Percentiles rank a stretch among this genome's conserved stretches.
These are phyloP conservation scores for Aspergillus funiculosus DNA, from an alignment of 495 filamentous ascomycete species.

Conservation along the genomic window DNA sequence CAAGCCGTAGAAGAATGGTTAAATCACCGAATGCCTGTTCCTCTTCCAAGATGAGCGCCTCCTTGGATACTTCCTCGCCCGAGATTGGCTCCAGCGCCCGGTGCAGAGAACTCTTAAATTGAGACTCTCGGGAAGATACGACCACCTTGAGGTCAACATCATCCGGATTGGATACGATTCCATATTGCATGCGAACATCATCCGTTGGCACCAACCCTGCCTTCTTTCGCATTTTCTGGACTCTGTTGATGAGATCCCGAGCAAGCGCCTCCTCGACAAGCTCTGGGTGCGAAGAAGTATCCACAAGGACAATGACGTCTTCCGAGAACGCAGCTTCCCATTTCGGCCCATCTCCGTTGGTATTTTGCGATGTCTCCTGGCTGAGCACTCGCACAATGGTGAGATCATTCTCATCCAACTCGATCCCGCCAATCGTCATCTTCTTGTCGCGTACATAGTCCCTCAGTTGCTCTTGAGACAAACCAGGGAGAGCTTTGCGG, in stretches of 20 bases:
- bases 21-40: too few relatives aligned
- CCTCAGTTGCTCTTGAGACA: slow-evolving; percentile 73
- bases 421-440: slow-evolving; percentile 79
- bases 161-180: slow-evolving; percentile 69
- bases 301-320: slow-evolving; percentile 74
- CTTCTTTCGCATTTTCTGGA: slow-evolving; percentile 77
- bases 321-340: slow-evolving; percentile 55
- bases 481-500: slow-evolving; percentile 76
- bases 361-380: too few relatives aligned
- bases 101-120: too few relatives aligned
- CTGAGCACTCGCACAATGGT: slow-evolving; percentile 74
- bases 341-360: too few relatives aligned
- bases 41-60: too few relatives aligned
- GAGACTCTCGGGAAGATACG: too few relatives aligned
- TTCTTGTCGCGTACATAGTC: slow-evolving; percentile 61
- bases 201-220: slow-evolving; percentile 75
- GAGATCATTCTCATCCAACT: slow-evolving; percentile 72
- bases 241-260: slow-evolving; percentile 76
- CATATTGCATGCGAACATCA: slow-evolving; percentile 81
- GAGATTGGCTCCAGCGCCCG: too few relatives aligned
- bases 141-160: slow-evolving; percentile 64
- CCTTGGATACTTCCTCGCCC: too few relatives aligned
- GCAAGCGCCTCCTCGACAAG: slow-evolving; percentile 70
- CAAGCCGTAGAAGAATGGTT: too few relatives aligned
- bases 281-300: slow-evolving; percentile 65